phyloP scores from a whole-genome alignment of 805 yeast genomes.

The Pichia heedii region DNA sequence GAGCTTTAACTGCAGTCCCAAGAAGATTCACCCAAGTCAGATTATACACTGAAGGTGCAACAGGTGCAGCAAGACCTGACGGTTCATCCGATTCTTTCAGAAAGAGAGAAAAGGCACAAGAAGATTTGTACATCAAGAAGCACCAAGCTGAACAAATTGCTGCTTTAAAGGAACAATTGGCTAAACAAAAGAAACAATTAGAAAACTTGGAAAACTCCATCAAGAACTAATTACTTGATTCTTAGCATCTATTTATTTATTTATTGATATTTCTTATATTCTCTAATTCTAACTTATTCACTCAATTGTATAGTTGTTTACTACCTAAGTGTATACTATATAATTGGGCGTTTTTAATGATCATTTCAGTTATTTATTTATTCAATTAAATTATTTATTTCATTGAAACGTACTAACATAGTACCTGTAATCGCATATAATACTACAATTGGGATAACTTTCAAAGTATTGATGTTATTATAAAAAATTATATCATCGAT shows the following conservation, averaged over 20 bases:
- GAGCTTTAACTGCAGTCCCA: constrained; percentile 28
- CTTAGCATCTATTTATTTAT: background rate
- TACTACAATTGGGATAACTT: no score
- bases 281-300: background rate
- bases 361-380: background rate
- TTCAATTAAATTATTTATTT: no score
- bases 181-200: constrained; percentile 59
- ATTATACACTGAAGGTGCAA: constrained; percentile 47
- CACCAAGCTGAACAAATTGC: constrained; percentile 86
- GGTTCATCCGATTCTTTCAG: constrained; percentile 53
- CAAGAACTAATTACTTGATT: background rate
- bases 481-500: no score
- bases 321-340: background rate
- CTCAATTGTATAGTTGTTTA: constrained; percentile 1
- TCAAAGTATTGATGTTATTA: no score
- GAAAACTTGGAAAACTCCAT: constrained; percentile 40
- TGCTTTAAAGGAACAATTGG: constrained; percentile 64
- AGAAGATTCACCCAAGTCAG: constrained; percentile 25
- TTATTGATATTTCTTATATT: background rate
- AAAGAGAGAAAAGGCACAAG: constrained; percentile 90
- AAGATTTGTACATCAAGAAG: constrained; percentile 74
- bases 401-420: no score
- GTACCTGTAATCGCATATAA: no score
- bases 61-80: constrained; percentile 49
- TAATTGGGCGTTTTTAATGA: background rate